Percentiles rank a stretch among this genome's conserved stretches.
These are phyloP conservation scores for Cryptosporidium ubiquitum DNA, from an alignment of 169 alveolate genomes.

Conservation along the genomic window DNA sequence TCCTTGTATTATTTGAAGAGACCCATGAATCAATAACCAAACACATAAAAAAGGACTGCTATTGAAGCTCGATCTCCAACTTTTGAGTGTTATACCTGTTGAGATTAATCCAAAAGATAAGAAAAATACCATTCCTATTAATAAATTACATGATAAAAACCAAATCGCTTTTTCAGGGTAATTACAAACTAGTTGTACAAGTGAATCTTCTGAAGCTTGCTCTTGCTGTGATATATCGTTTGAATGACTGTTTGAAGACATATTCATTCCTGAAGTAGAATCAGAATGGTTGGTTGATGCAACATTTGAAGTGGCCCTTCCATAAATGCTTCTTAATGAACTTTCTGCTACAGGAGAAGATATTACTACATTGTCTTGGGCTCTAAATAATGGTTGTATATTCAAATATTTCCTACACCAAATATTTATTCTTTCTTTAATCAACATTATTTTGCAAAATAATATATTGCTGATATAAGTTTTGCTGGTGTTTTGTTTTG, in stretches of 20 bases:
- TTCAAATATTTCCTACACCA: constrained; percentile 41
- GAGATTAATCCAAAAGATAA: constrained; percentile 19
- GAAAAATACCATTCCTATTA: constrained; percentile 20
- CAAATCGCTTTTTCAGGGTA: constrained; percentile 59
- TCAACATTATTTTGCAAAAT: constrained; percentile 32
- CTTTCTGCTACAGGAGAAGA: constrained; percentile 26
- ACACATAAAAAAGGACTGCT: constrained; percentile 32
- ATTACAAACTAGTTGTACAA: constrained; percentile 55
- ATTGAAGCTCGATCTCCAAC: neutral
- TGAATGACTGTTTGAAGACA: neutral
- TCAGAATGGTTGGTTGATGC: neutral
- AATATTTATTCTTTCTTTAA: constrained; percentile 45
- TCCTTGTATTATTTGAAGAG: constrained; percentile 40
- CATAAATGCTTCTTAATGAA: constrained; percentile 28
- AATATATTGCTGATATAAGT: neutral
- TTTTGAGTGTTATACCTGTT: neutral
- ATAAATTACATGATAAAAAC: constrained; percentile 27
- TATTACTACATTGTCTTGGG: constrained; percentile 4
- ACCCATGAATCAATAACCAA: constrained; percentile 52
- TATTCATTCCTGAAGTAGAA: neutral
- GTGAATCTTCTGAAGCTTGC: constrained; percentile 35
- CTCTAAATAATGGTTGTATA: constrained; percentile 16
- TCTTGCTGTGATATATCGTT: neutral
- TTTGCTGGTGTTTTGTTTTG: neutral
- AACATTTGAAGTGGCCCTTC: neutral